Base-by-base conservation (phyloP, 805 yeast genomes). In the Metschnikowia vanudenii region DNA sequence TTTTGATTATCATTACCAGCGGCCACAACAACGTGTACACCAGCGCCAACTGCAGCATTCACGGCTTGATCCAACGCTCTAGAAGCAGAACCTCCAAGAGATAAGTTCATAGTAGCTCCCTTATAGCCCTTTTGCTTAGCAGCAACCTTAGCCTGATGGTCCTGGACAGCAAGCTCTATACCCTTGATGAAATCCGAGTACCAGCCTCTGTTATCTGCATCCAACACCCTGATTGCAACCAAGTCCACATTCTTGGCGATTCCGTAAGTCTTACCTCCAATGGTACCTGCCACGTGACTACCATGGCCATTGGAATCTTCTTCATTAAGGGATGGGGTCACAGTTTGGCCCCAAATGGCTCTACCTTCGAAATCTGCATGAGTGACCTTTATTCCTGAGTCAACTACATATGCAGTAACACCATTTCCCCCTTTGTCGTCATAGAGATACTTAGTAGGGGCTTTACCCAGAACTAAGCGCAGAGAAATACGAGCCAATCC, bases 1-100 rank as follows among this genome's bases (percentile, higher is more conserved):
- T 91, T 95, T 57, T 84, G 86, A 63, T 87, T 84, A 63, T 87
- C 96, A 68, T 92, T 91, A 72, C 97, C 97, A 29, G 97, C 97
- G 43, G 98, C 97, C 54, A 88, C 96, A 31, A 96, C 94, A 64
- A 92, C 85, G 65, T 88, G 94, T 47, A 92, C 69, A 59, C 97
- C 97, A 29, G 91, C 86, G 53, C 80, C 78, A 41, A 88, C 89
- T 32, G 96, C 97, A 37, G 96, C 96, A 57, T 88, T 82, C 38
- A 88, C 95, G 47, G 96, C 96, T 65, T 81, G 58, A 62, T 89
- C 96, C 56, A 90, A 78, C 9, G 96, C 82, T 41, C 88, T 85
- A 2, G 96, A 87, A 62, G 82, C 84, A 60, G 95, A 95, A 65
- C 97, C 97, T 61, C 96, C 96, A 48, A 91, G 75, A 14, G 97